A percentile compares a stretch with the other conserved stretches of the same genome.
phyloP scores from a whole-genome alignment of 108 stramenopile genomes.

The Skeletonema grethae region DNA sequence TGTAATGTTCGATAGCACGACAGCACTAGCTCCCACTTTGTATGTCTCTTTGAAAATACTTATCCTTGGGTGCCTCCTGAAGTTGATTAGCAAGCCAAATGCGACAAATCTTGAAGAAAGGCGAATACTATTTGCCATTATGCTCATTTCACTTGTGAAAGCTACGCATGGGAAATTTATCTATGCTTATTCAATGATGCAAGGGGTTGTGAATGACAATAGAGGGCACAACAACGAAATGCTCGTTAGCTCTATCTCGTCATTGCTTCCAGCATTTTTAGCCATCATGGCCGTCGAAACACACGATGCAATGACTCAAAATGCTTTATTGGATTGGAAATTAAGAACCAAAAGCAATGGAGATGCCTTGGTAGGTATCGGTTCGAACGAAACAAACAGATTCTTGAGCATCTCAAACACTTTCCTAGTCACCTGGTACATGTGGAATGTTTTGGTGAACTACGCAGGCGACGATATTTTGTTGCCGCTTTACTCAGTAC shows the following conservation, averaged over 20 bases:
- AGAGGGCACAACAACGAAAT: constrained; percentile 14
- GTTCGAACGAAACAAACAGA: not conserved
- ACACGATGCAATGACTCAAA: constrained; percentile 10
- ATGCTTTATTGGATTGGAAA: constrained; percentile 7
- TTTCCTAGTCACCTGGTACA: constrained; percentile 19
- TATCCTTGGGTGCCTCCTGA: constrained; percentile 8
- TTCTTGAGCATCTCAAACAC: not conserved
- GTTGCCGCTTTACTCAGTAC: constrained; percentile 13
- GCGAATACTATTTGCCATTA: constrained; percentile 8
- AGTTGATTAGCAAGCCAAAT: constrained; percentile 2
- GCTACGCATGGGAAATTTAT: constrained; percentile 23
- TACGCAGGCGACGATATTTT: constrained; percentile 25
- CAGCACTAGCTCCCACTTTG: not conserved
- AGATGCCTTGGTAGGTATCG: not conserved
- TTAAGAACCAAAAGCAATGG: constrained; percentile 3
- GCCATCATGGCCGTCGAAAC: constrained; percentile 16
- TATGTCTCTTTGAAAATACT: constrained; percentile 15
- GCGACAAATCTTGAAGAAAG: not conserved
- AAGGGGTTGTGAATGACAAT: constrained; percentile 17
- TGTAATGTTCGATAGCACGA: not conserved
- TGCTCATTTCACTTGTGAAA: constrained; percentile 29
- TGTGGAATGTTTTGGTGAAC: constrained; percentile 33
- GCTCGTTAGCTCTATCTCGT: not conserved
- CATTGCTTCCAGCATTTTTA: constrained; percentile 13
- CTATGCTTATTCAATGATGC: constrained; percentile 21